Evolutionary conservation across 73 alveolate species (phyloP), one percentile per base, ranked within the genome.

Genomic region (Symbiodinium natans): DNA sequence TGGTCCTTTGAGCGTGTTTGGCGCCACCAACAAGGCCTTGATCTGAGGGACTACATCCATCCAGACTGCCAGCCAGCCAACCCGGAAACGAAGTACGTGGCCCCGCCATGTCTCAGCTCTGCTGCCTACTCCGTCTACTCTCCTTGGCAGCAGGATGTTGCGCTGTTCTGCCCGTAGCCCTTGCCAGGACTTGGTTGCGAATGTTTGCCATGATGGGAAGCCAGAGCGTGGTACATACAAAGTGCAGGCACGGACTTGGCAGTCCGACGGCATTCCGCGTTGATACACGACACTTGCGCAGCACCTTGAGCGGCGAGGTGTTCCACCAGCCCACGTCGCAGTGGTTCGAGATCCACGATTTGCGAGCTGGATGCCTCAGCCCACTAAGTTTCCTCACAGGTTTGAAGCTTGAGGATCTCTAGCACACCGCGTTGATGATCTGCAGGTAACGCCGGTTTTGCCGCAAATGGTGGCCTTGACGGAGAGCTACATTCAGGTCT

Each of bases 161-260:
- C 59, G 13, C 21, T 9, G 59, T 13, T 13, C 13, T 13, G 59
- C 59, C 6, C 13, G 59, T 46, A 46, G 6, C 59, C 13, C 21
- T 13, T 17, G 43, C 86, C 56, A 90, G 97, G 99, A 99, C 82
- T 86, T 99, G 96, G 99, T 99, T 15, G 99, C 99, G 1, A 99
- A 99, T 93, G 99, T 99, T 43, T 99, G 99, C 92, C 99, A 99
- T 99, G 99, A 99, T 84, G 99, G 99, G n/a, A 99, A 99, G 85
- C 99, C 99, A 25, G 99, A 99, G 86, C 99, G 99, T 83, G 99
- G 99, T 19, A 88, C 99, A 82, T 99, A 99, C 99, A 99, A 99
- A 98, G 99, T 99, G n/a, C 99, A 99, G 99, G 97, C 41, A 10
- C 31, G 92, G 17, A 13, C 59, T 46, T 46, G 13, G n/a, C n/a